Base-by-base conservation (phyloP, 2,329 filamentous ascomycete species). In the Cadophora sp. region DNA sequence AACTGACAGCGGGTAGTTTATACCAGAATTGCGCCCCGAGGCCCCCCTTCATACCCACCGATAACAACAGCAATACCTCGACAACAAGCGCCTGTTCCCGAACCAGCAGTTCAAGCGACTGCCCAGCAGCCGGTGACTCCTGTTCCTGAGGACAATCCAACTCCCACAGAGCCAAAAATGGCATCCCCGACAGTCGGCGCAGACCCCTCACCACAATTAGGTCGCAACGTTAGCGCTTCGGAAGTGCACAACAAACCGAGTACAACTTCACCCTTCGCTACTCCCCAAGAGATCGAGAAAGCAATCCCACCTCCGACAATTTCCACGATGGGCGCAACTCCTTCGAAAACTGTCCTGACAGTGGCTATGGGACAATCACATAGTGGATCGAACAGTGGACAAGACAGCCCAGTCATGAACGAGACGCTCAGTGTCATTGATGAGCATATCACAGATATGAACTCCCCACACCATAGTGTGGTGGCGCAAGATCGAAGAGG, bases 401-500 rank as follows among this genome's bases (percentile, higher is more conserved):
- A 88, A 72, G 87, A 89, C 63, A 91, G 89, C 76, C 91, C 92
- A 13, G 94, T 97, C 59, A 91, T 98, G 83, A 94, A 94, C 77
- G 94, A 98, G 78, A 97, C 95, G 0, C 81, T 98, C 61, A 97
- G 94, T 75, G 95, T 98, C 66, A 98, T 98, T 74, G 91, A 98
- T 78, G 95, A 98, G 80, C 95, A 97, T 77, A 97, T 98, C 73
- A 97, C 93, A 50, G 92, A 97, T 77, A 87, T 98, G 70, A 83
- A 86, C 68, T 85, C 85, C 20, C 81, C 85, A 7, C 81, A 83
- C 5, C 70, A 74, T 51, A 73, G 71, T 62, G 66, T 69, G n/a
- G 68, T 64, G 24, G 85, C 87, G 30, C 79, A 77, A 41, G 78
- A 89, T 70, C 81, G 86, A 71, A 75, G 84, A 64, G 79, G 81